Conservation (phyloP, 148 eudicot species). For the Oxyria digyna region DNA sequence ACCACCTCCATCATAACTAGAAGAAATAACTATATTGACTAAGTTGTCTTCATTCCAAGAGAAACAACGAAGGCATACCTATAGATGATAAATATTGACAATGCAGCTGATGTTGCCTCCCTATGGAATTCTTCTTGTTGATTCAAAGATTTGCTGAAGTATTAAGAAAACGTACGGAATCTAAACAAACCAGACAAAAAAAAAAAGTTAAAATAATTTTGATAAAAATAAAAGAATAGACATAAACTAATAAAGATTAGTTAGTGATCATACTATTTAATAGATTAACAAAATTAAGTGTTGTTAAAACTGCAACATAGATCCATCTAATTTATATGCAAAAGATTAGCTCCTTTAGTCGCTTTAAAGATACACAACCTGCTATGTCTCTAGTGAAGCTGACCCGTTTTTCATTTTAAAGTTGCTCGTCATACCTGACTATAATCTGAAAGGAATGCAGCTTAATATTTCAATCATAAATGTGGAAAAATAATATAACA, state of each 20-base stretch:
- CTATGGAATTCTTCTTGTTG: conserved; percentile 50
- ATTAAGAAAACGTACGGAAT: conserved; percentile 48
- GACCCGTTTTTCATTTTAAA: conserved; percentile 80
- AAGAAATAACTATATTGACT: neutral
- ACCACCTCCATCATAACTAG: neutral
- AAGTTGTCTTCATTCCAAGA: too few relatives aligned
- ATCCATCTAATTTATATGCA: neutral
- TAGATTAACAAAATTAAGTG: neutral
- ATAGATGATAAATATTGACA: conserved; percentile 72
- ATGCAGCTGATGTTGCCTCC: conserved; percentile 93
- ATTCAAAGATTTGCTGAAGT: conserved; percentile 55
- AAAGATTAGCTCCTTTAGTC: conserved; percentile 79
- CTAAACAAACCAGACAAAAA: conserved; percentile 22
- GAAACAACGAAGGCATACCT: too few relatives aligned
- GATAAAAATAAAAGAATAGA: conserved; percentile 2
- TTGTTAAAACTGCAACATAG: too few relatives aligned
- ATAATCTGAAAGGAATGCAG: conserved; percentile 38
- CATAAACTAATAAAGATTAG: neutral
- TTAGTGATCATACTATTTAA: neutral
- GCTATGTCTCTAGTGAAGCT: conserved; percentile 78
- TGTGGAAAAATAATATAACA: neutral
- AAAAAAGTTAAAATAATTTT: neutral
- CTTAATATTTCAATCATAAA: neutral
- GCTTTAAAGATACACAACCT: conserved; percentile 69
- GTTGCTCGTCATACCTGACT: conserved; percentile 72